Evolutionary conservation across 441 rosid genomes (phyloP), one percentile per base, ranked within the genome.

Genomic region (Gossypium schwendimanii): DNA sequence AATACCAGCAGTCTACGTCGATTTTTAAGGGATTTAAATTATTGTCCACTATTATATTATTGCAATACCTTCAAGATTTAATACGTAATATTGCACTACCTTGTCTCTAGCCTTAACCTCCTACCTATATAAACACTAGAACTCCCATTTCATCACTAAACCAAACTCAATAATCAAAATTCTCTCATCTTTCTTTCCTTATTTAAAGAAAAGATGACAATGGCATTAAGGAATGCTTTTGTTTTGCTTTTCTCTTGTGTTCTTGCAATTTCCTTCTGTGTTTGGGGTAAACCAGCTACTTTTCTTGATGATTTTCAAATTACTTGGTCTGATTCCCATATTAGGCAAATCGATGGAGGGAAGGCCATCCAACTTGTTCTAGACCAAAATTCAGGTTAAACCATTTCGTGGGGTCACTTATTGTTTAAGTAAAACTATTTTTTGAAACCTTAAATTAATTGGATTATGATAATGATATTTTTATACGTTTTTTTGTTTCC

Each of bases 301-400:
- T 93, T 93, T 36, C 26, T 82, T 23, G 80, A 86, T 45, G 97
- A 89, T 75, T 93, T 93, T 70, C 80, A 20, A 53, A 72, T 88
- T 65, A 84, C 94, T 1, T 91, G 95, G 93, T 67, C 97, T 6
- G 92, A 89, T 1, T 76, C 85, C 73, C 97, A 93, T 62, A 81
- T 91, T 75, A 84, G 79, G 69, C 88, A 86, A 80, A n/a, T 86
- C 65, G 82, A 83, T 6, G 87, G 88, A 11, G 96, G 96, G 12
- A 81, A 73, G 69, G 82, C 93, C 84, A 88, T 90, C 55, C 96
- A 88, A 67, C 93, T 92, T 68, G 45, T 79, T 72, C 90, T 92
- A 12, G 98, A 92, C 85, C 92, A 82, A 72, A 84, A 75, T 72
- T 87, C 97, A 68, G 97, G 97, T 89, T 49, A 33, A 0, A 50